Conservation (phyloP, 306 rosid genomes). For the Macrotyloma uniflorum region DNA sequence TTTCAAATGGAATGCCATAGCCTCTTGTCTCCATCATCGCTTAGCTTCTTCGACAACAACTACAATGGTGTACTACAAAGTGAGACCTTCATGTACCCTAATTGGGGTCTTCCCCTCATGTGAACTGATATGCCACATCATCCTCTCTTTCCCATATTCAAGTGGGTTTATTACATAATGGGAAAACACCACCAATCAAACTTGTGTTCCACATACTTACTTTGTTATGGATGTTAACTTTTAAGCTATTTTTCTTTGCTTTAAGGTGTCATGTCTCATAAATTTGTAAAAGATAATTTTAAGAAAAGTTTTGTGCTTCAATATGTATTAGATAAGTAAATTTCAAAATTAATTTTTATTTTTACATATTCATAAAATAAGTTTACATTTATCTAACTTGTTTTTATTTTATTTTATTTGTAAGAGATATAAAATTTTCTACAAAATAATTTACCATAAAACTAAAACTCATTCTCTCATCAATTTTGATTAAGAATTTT, state of each 20-base stretch:
- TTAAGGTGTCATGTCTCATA: conserved; percentile 20
- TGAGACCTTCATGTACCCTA: conserved; percentile 9
- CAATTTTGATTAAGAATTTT: too few relatives aligned
- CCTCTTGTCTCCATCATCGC: not conserved
- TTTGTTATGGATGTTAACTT: not conserved
- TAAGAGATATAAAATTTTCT: too few relatives aligned
- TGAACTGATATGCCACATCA: conserved; percentile 6
- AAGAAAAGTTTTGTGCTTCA: not conserved
- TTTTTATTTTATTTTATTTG: too few relatives aligned
- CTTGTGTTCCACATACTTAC: not conserved
- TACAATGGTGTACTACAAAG: not conserved
- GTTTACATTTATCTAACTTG: too few relatives aligned
- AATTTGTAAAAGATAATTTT: not conserved
- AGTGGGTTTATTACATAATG: not conserved
- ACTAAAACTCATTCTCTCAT: not conserved
- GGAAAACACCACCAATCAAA: conserved; percentile 2
- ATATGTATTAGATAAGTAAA: too few relatives aligned
- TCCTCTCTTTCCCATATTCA: not conserved
- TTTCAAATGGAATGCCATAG: conserved; percentile 10
- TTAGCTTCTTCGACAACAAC: not conserved
- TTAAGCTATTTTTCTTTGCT: conserved; percentile 10
- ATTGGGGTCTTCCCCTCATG: conserved; percentile 16
- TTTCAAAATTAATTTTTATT: too few relatives aligned
- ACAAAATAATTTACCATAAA: not conserved
- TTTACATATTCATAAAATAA: too few relatives aligned